phyloP scores from a whole-genome alignment of 1,139 yeast species.

The Kluyveromyces marxianus region DNA sequence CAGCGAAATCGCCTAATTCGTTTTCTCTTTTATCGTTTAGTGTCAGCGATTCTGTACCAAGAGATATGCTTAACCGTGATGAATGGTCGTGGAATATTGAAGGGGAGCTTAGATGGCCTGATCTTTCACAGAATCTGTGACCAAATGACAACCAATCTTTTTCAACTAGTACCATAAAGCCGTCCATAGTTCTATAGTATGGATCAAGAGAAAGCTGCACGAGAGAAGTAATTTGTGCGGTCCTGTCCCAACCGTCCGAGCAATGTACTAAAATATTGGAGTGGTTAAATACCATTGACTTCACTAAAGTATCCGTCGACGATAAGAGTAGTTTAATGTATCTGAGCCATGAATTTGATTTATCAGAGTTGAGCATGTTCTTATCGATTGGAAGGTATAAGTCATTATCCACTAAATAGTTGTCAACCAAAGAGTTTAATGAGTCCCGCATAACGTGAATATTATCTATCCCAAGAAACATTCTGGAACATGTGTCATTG shows the following conservation, averaged over 20 bases:
- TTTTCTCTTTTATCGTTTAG: slow-evolving; percentile 5
- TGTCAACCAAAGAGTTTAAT: slow-evolving; percentile 51
- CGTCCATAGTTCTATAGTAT: slow-evolving; percentile 75
- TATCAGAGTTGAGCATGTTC: slow-evolving; percentile 35
- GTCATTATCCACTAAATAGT: slow-evolving; percentile 61
- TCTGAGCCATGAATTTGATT: slow-evolving; percentile 72
- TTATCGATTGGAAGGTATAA: slow-evolving; percentile 39
- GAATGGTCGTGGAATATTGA: slow-evolving; percentile 33
- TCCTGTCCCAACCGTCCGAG: slow-evolving; percentile 98
- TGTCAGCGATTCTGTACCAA: slow-evolving; percentile 6
- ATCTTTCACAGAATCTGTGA: slow-evolving; percentile 77
- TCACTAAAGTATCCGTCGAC: slow-evolving; percentile 70
- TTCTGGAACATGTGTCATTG: slow-evolving; percentile 42
- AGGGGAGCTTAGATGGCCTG: slow-evolving; percentile 57
- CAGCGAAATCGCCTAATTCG: slow-evolving; percentile 7
- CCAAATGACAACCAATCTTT: slow-evolving; percentile 97
- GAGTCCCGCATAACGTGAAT: slow-evolving; percentile 94
- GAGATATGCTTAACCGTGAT: slow-evolving; percentile 9
- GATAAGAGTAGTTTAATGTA: slow-evolving; percentile 61
- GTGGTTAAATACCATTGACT: slow-evolving; percentile 71
- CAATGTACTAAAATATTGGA: slow-evolving; percentile 86
- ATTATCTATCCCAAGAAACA: slow-evolving; percentile 86
- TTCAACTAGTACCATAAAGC: slow-evolving; percentile 78
- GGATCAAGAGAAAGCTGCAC: slow-evolving; percentile 89
- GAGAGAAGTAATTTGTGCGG: slow-evolving; percentile 80